These are phyloP conservation scores for Umbelopsis sp. DNA, from an alignment of 192 early-diverging fungal genomes.

Conservation along the genomic window DNA sequence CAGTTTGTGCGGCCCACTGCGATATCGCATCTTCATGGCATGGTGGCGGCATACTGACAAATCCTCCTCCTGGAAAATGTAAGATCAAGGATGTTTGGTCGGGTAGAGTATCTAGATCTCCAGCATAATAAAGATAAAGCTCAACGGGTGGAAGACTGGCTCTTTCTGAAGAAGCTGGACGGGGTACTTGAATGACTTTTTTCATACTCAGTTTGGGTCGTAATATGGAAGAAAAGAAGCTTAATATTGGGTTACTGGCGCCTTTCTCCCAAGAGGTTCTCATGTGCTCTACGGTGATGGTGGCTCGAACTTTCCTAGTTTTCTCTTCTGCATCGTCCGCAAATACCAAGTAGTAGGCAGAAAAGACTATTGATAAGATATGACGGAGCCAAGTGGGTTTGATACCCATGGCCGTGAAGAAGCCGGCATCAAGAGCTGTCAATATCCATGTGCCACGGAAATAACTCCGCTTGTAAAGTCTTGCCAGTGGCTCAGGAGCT, in stretches of 20 bases:
- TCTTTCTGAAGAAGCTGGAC: constrained; percentile 28
- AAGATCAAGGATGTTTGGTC: constrained; percentile 51
- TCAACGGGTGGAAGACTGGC: constrained; percentile 33
- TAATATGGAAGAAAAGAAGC: constrained; percentile 44
- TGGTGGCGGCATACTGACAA: constrained; percentile 85
- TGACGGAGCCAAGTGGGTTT: constrained; percentile 76
- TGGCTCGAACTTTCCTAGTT: constrained; percentile 74
- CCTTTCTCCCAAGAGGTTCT: constrained; percentile 90
- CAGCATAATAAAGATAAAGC: constrained; percentile 61
- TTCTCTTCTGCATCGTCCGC: constrained; percentile 85
- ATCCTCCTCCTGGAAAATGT: constrained; percentile 85
- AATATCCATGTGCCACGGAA: constrained; percentile 89
- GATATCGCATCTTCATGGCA: constrained; percentile 87
- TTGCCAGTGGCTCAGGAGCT: constrained; percentile 80
- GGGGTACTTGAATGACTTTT: constrained; percentile 32
- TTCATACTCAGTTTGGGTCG: constrained; percentile 43
- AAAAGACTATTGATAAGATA: constrained; percentile 74
- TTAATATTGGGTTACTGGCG: constrained; percentile 65
- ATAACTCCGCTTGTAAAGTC: constrained; percentile 89
- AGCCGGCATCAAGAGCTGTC: constrained; percentile 92
- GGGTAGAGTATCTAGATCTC: constrained; percentile 36
- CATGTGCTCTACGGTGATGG: constrained; percentile 83
- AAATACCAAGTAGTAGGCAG: constrained; percentile 81
- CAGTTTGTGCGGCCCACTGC: constrained; percentile 74
- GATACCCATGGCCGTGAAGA: constrained; percentile 85